Evolutionary conservation across 2,329 filamentous ascomycete genomes (phyloP).

Genomic region (Aureobasidium sp.): DNA sequence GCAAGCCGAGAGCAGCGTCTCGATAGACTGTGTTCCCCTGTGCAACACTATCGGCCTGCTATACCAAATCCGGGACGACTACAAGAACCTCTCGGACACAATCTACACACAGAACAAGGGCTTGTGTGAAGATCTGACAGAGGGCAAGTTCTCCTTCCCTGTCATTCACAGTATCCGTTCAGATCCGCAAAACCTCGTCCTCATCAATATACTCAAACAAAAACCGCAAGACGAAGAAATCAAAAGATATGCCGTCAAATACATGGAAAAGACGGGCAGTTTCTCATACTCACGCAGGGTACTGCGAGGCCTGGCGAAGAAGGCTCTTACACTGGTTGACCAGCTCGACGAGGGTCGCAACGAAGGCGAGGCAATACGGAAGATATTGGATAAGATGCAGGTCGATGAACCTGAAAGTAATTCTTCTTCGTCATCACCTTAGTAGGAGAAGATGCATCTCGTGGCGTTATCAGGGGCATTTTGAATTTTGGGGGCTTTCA

Average conservation of each 20-base stretch:
- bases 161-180: slow-evolving; percentile 87
- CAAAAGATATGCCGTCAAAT: slow-evolving; percentile 81
- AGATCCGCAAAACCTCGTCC: slow-evolving; percentile 64
- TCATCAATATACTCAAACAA: slow-evolving; percentile 89
- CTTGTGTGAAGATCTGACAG: slow-evolving; percentile 88
- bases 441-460: background rate
- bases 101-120: slow-evolving; percentile 82
- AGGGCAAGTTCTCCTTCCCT: slow-evolving; percentile 95
- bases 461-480: background rate
- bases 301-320: slow-evolving; percentile 37
- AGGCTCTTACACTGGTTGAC: slow-evolving; percentile 37
- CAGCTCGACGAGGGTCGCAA: slow-evolving; percentile 32
- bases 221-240: slow-evolving; percentile 80
- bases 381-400: slow-evolving; percentile 36
- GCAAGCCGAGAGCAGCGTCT: slow-evolving; percentile 60
- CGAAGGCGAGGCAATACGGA: slow-evolving; percentile 33
- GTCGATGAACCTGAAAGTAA: slow-evolving; percentile 23
- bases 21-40: slow-evolving; percentile 67
- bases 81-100: slow-evolving; percentile 65
- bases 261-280: slow-evolving; percentile 85
- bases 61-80: slow-evolving; percentile 91
- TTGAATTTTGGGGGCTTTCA: background rate
- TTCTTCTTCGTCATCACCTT: slow-evolving; percentile 3
- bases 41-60: slow-evolving; percentile 79
- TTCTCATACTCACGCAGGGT: slow-evolving; percentile 75